Evolutionary conservation across 345 rosid genomes (phyloP).

Genomic region (Arabidopsis thaliana): DNA sequence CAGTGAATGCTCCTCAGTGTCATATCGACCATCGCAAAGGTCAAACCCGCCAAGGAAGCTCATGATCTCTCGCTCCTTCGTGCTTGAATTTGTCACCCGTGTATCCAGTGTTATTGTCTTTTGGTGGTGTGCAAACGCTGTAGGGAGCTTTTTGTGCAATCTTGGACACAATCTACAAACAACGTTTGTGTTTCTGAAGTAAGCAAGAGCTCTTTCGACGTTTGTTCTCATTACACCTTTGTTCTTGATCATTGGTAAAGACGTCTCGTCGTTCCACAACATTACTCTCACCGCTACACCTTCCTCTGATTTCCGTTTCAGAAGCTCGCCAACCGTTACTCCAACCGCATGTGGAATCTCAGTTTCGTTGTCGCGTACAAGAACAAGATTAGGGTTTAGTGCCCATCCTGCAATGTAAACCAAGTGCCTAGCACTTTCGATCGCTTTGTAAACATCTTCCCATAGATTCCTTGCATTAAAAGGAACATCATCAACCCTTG

Average conservation of each 20-base stretch:
- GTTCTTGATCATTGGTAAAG: slow-evolving; percentile 77
- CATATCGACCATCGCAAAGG: slow-evolving; percentile 79
- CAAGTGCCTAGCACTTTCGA: slow-evolving; percentile 75
- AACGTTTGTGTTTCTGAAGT: slow-evolving; percentile 70
- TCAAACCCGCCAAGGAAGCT: slow-evolving; percentile 90
- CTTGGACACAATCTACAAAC: slow-evolving; percentile 75
- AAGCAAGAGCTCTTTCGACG: slow-evolving; percentile 66
- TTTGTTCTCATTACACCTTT: slow-evolving; percentile 79
- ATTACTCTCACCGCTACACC: slow-evolving; percentile 88
- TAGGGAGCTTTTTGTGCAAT: slow-evolving; percentile 70
- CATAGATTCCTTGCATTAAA: slow-evolving; percentile 62
- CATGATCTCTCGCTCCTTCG: slow-evolving; percentile 65
- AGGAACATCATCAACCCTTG: slow-evolving; percentile 51
- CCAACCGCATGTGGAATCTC: slow-evolving; percentile 69
- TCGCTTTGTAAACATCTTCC: slow-evolving; percentile 84
- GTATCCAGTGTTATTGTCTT: slow-evolving; percentile 75
- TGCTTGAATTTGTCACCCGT: slow-evolving; percentile 34
- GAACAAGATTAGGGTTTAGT: slow-evolving; percentile 72
- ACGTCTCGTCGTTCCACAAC: slow-evolving; percentile 90
- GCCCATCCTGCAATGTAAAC: slow-evolving; percentile 94
- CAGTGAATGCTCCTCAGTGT: slow-evolving; percentile 83
- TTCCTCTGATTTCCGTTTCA: slow-evolving; percentile 76
- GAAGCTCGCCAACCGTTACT: slow-evolving; percentile 70
- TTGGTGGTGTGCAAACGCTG: slow-evolving; percentile 85
- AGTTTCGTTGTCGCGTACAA: slow-evolving; percentile 76